Base-by-base conservation (phyloP, 2,329 filamentous ascomycete species). In the Fusarium ramigenum region DNA sequence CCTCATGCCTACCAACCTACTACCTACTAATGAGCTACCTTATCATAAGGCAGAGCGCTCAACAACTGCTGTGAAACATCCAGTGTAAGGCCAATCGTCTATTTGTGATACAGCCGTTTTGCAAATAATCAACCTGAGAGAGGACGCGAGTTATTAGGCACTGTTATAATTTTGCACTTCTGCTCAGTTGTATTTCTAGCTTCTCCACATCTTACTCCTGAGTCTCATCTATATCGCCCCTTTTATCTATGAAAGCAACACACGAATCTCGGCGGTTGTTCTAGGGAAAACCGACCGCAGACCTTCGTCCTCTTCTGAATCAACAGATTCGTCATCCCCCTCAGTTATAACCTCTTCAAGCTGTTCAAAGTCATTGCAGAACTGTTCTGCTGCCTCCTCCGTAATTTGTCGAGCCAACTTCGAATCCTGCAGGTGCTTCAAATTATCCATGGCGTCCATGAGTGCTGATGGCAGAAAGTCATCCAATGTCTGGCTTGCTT, bases 391-490 rank as follows among this genome's bases (percentile, higher is more conserved):
- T 0, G 95, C 96, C 72, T 93, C 90, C 76, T 97, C 93, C 0
- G 94, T 96, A 54, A 97, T 89, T 52, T 91, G 87, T 53, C 93
- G 89, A 19, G 93, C 92, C 64, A 97, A 84, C 16, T 86, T 87
- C 2, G 93, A 89, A 77, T 93, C 93, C 70, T 93, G 91, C 4
- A 99, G 83, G 46, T 89, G 86, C 72, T 92, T 92, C 32, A 98
- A 82, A 68, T 94, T 93, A 57, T 96, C 93, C 76, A 93, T 91
- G 6, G 95, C 95, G 80, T 99, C 96, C 86, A 98, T 96, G 36
- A 97, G 87, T 6, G 96, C 96, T 3, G 94, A 97, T 0, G 96
- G 95, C 30, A 99, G 85, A 83, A 98, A 99, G 69, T 94, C 91
- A 78, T 99, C 96, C 11, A 99, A 86, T 44, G 87, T 88, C 77